Base-by-base conservation (phyloP, 228 moss, liverwort and hornwort genomes). In the Sphagnum fallax region DNA sequence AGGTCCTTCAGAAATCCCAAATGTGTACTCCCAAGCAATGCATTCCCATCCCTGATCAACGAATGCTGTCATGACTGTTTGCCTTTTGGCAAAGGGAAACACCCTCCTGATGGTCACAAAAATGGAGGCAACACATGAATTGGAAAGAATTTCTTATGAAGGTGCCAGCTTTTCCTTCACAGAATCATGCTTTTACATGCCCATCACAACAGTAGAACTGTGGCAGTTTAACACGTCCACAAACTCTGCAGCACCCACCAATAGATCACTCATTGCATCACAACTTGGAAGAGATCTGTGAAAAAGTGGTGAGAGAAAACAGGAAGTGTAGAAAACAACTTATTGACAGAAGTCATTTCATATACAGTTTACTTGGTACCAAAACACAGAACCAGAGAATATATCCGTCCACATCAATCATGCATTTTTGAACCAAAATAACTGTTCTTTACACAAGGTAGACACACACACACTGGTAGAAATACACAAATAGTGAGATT, bases 191-290 rank as follows among this genome's bases (percentile, higher is more conserved):
- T 67, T 90, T 90, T 50, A 83, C 75, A 75, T 91, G 86, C 4
- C 98, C 98, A 69, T 87, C 90, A 76, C 98, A 98, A 72, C 98
- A 98, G 63, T 91, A 98, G 57, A 98, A 83, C 48, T 92, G 94
- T 51, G 98, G 98, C 67, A 93, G 85, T 80, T 98, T 98, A 71
- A 93, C 82, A 4, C 94, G 89, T 50, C 98, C 94, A 71, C 98
- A 98, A 62, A 86, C 80, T 66, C 88, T 88, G 67, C 11, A 73
- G 8, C 51, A 73, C 4, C 6, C 18, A 48, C 11, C 32, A 32
- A 32, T 11, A 55, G 60, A 47, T 5, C 9, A 6, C 6, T 14
- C 15, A 11, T 15, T n/a, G 53, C 16, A 57, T 6, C 13, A 53
- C 51, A 10, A 15, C 6, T 48, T 13, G 32, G 13, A 68, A 13